Base-by-base conservation (phyloP, 2,329 filamentous ascomycete species). In the Cyphellophora europaea region DNA sequence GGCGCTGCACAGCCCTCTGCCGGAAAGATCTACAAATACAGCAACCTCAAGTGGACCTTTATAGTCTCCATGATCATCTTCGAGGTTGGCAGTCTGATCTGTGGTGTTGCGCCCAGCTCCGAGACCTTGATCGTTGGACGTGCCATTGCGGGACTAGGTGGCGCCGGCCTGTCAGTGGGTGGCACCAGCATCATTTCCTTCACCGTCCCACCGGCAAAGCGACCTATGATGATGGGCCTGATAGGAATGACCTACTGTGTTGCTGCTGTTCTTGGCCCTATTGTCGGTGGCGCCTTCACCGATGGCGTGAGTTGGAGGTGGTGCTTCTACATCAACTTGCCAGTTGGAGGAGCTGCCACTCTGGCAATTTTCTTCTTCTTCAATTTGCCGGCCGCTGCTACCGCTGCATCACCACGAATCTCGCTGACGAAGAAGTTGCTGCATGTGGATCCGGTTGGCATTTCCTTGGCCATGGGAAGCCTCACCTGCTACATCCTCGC, bases 261-360 rank as follows among this genome's bases (percentile, higher is more conserved):
- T 36, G 64, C 66, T 4, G 53, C 49, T 32, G 65, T 69, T 5
- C 57, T 61, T 11, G 67, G 67, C 10, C 67, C 67, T 4, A 53
- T 72, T 25, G 42, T 67, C 44, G 63, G 62, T 23, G 62, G 63
- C 40, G 59, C 57, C 21, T 65, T 67, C 43, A 62, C 65, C n/a
- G 55, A 62, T 35, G 49, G 61, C 21, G 48, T 65, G 2, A 57
- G 61, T 11, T 68, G 66, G 65, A 49, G 66, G 8, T 67, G 65
- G 63, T 69, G 54, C 42, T 67, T 67, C 52, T 69, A 65, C 37
- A 70, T 73, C 50, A 73, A 74, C 42, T 53, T 74, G 2, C 70
- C 69, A 0, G 60, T 73, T 19, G 53, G 54, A 2, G 54, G 45
- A 3, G 39, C 54, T 5, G 51, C 54, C 0, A 40, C 43, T 5